Evolutionary conservation across 2,329 filamentous ascomycete genomes (phyloP).

Genomic region (Stagonosporopsis tanaceti): DNA sequence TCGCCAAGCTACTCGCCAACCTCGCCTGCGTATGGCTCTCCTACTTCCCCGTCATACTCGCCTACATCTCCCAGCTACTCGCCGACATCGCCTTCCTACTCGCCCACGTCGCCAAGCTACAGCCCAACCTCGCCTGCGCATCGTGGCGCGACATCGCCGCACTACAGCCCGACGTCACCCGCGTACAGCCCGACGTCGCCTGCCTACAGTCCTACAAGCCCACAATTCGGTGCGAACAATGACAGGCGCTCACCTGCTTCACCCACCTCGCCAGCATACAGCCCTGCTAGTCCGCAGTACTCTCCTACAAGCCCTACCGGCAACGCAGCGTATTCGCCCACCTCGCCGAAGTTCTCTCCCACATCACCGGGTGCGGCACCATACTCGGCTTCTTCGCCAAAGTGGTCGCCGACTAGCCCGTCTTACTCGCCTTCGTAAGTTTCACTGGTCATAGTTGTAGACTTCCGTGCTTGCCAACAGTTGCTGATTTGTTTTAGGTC

Average conservation of each 20-base stretch:
- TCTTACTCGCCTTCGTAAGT: constrained; percentile 58
- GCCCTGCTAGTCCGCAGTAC: constrained; percentile 70
- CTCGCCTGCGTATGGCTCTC: constrained; percentile 56
- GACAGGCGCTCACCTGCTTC: constrained; percentile 58
- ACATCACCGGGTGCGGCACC: constrained; percentile 41
- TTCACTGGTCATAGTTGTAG: constrained; percentile 37
- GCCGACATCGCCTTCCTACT: constrained; percentile 65
- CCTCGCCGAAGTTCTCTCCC: constrained; percentile 53
- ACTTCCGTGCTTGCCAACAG: constrained; percentile 1
- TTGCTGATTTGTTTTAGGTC: constrained; percentile 42
- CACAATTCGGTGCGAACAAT: constrained; percentile 48
- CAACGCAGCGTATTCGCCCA: constrained; percentile 58
- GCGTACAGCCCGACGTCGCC: constrained; percentile 64
- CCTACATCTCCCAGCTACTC: constrained; percentile 64
- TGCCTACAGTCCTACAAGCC: constrained; percentile 64
- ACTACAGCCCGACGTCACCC: constrained; percentile 56
- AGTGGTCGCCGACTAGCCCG: constrained; percentile 56
- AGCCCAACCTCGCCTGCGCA: constrained; percentile 62
- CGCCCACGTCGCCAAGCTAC: constrained; percentile 62
- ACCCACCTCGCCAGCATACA: constrained; percentile 75
- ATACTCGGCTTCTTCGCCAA: constrained; percentile 40
- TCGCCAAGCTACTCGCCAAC: constrained; percentile 69
- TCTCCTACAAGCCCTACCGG: constrained; percentile 63
- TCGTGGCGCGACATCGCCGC: constrained; percentile 48
- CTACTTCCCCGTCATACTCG: constrained; percentile 55